A percentile compares a stretch with the other conserved stretches of the same genome.
Evolutionary conservation across 768 basidiomycete species (phyloP).

Genomic region (Antrodiella citrinella): DNA sequence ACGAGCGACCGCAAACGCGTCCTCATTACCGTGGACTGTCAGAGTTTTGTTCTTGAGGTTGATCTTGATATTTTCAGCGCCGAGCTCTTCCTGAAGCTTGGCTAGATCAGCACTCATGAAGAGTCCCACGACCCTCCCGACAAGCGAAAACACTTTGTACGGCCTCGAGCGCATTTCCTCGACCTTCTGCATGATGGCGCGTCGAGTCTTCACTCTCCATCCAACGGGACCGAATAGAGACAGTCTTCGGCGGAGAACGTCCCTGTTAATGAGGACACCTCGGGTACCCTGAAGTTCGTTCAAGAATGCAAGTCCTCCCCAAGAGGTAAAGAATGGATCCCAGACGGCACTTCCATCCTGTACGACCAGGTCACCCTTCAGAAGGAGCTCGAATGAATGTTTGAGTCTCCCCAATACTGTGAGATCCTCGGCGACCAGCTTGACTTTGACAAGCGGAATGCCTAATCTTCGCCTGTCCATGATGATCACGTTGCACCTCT

Average conservation of each 20-base stretch:
- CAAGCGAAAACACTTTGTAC: slow-evolving; percentile 37
- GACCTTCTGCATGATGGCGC: slow-evolving; percentile 40
- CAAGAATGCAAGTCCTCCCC: slow-evolving; percentile 38
- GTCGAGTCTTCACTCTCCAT: slow-evolving; percentile 32
- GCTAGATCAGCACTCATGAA: slow-evolving; percentile 41
- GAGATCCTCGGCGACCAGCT: slow-evolving; percentile 41
- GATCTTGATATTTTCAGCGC: slow-evolving; percentile 47
- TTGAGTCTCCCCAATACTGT: slow-evolving; percentile 50
- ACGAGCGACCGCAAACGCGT: slow-evolving; percentile 34
- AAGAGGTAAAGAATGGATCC: slow-evolving; percentile 52
- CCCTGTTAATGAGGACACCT: slow-evolving; percentile 36
- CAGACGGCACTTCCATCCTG: slow-evolving; percentile 47
- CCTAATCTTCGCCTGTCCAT: slow-evolving; percentile 12
- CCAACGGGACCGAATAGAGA: slow-evolving; percentile 45
- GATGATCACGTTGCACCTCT: slow-evolving; percentile 24
- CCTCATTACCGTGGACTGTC: slow-evolving; percentile 47
- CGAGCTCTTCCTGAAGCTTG: slow-evolving; percentile 40
- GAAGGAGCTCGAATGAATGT: slow-evolving; percentile 48
- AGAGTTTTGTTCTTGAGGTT: slow-evolving; percentile 37
- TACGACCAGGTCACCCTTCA: slow-evolving; percentile 52
- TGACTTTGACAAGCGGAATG: slow-evolving; percentile 28
- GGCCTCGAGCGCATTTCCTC: slow-evolving; percentile 34
- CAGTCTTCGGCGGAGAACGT: slow-evolving; percentile 34
- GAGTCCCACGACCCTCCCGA: slow-evolving; percentile 34
- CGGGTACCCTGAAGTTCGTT: slow-evolving; percentile 28